Base-by-base conservation (phyloP, 306 rosid genomes). In the Inga oerstediana region DNA sequence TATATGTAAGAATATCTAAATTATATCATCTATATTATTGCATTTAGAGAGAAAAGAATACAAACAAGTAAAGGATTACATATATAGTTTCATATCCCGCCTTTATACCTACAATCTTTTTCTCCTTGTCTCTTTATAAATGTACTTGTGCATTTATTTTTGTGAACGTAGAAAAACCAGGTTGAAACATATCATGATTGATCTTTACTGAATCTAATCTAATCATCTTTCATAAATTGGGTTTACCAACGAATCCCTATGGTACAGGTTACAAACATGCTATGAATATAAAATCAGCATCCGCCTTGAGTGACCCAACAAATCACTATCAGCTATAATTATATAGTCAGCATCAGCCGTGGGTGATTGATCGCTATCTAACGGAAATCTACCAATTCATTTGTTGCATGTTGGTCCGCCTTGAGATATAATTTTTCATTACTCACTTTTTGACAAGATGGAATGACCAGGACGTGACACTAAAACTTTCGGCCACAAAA, bases 341-440 rank as follows among this genome's bases (percentile, higher is more conserved):
- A 12, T 5, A 66, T 15, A 15, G 71, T 32, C 13, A 16, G 41
- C 52, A 32, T 56, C 65, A 35, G 34, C 12, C 43, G 35, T 45
- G 70, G 76, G 20, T 79, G 59, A 62, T 27, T 62, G 34, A 46
- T 39, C 19, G 71, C 66, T 35, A 58, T 19, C 81, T 54, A 76
- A 76, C 45, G 52, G 62, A 76, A 72, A 35, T 22, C 14, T 44
- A 24, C 58, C 34, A 2, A 27, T 45, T 24, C n/a, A 24, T 65
- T 32, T 77, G 32, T 35, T 64, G 6, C 1, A 59, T n/a, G 22
- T 8, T 56, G 62, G 27, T 20, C 62, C 8, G 68, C 45, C 49
- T 68, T 52, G 11, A 54, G 32, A 44, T 20, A 35, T 43, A n/a
- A 22, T 58, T 70, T 39, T 67, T 83, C 75, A 48, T 59, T 24